Base-by-base conservation (phyloP, 176 grass and related monocot genomes). In the Zoysia japonica region DNA sequence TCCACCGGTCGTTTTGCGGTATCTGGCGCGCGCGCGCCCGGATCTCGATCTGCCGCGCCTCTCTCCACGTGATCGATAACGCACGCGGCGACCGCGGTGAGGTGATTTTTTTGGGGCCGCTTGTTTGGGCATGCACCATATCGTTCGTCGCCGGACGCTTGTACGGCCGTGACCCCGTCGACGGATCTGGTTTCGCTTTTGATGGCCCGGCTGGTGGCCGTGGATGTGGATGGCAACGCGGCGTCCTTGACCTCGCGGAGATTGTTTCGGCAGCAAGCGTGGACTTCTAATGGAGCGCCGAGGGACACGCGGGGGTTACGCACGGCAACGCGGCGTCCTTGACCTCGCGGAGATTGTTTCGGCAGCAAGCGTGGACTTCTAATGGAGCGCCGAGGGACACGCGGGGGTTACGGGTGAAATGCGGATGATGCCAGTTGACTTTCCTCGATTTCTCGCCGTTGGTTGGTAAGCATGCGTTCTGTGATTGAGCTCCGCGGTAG, bases 11-110 rank as follows among this genome's bases (percentile, higher is more conserved):
- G 45, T 75, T 76, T 45, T 42, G 73, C 56, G 3, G 56, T 44
- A 47, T 77, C 49, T 67, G 44, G 48, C 11, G 61, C 28, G 28
- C 28, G 28, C 28, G 28, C 7, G 59, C 40, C 63, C 63, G 68
- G 81, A 83, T 83, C 81, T 50, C 52, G 64, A 76, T 83, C 81
- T 15, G 35, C 28, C 65, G 41, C 81, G 9, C 28, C 28, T 0
- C 28, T 28, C 1, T 7, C 12, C 62, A 57, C 71, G 74, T 74
- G 77, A 74, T 48, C 51, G 28, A 28, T 28, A 48, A 20, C 71
- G 68, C 39, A 78, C 16, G 47, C 39, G 51, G 35, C 53, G 4
- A 17, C 6, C 15, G 38, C 28, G 78, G 6, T 7, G 19, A 19
- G 8, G 28, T 28, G 28, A 28, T 28, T 28, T 28, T 28, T 28